A percentile compares a stretch with the other conserved stretches of the same genome.
These are phyloP conservation scores for Nitzschia sp. DNA, from an alignment of 108 stramenopile genomes.

Conservation along the genomic window DNA sequence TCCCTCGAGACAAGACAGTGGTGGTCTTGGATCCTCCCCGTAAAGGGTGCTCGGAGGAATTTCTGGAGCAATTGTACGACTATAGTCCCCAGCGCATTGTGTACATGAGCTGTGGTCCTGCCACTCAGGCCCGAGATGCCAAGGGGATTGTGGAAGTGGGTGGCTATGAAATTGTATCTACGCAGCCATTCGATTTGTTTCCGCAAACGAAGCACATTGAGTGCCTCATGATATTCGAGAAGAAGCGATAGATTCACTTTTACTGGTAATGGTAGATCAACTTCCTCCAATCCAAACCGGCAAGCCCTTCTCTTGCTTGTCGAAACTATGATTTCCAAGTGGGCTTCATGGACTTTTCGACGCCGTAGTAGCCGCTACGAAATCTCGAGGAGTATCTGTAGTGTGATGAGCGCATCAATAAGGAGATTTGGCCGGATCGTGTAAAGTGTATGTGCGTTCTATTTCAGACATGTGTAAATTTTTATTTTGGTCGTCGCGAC, in stretches of 20 bases:
- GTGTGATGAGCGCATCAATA: too few species aligned
- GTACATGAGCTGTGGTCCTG: slow-evolving; percentile 96
- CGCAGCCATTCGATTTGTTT: slow-evolving; percentile 95
- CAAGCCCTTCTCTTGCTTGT: too few species aligned
- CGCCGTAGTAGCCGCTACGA: too few species aligned
- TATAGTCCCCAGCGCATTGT: slow-evolving; percentile 90
- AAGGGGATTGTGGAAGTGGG: slow-evolving; percentile 66
- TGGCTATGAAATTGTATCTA: slow-evolving; percentile 80
- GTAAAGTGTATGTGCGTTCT: too few species aligned
- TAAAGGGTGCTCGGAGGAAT: slow-evolving; percentile 91
- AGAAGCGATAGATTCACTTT: slow-evolving; percentile 9
- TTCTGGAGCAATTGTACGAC: slow-evolving; percentile 87
- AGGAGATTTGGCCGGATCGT: too few species aligned
- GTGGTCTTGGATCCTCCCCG: slow-evolving; percentile 97
- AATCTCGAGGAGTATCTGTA: too few species aligned
- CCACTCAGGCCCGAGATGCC: slow-evolving; percentile 96
- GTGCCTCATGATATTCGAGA: slow-evolving; percentile 92
- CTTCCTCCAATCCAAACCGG: too few species aligned
- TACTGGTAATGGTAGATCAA: too few species aligned
- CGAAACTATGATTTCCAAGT: too few species aligned
- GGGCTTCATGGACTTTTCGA: too few species aligned
- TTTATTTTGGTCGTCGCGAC: too few species aligned
- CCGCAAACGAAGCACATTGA: slow-evolving; percentile 98
- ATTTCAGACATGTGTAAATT: too few species aligned
- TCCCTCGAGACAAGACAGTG: slow-evolving; percentile 82